Conservation (phyloP, 78 protist species). For the Anaeramoeba flamelloides region DNA sequence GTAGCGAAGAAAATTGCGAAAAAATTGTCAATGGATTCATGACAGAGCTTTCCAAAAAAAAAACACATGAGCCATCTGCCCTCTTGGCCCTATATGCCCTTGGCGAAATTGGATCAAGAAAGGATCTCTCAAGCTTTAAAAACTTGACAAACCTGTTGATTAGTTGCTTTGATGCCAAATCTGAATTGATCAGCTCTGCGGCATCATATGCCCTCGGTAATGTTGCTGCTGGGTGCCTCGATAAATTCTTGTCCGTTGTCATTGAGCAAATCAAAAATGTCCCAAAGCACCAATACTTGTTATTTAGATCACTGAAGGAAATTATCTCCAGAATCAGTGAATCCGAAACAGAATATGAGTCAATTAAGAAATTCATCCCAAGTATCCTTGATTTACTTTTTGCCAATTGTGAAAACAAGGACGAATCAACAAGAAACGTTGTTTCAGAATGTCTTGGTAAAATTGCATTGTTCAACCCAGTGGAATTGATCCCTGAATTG, state of each 20-base stretch:
- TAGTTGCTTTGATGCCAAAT: slow-evolving; percentile 20
- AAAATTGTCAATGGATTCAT: background rate
- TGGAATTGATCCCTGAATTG: slow-evolving; percentile 34
- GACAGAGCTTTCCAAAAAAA: too few species aligned
- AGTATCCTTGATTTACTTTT: slow-evolving; percentile 31
- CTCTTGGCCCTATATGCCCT: slow-evolving; percentile 46
- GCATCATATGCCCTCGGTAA: slow-evolving; percentile 50
- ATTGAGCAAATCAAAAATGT: slow-evolving; percentile 31
- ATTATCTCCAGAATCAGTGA: slow-evolving; percentile 11
- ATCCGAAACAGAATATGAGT: too few species aligned
- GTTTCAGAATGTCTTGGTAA: slow-evolving; percentile 79
- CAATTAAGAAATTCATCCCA: slow-evolving; percentile 14
- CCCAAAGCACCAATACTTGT: slow-evolving; percentile 56
- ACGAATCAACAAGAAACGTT: slow-evolving; percentile 73
- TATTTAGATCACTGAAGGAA: slow-evolving; percentile 62
- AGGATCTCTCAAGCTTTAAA: slow-evolving; percentile 38
- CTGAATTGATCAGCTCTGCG: slow-evolving; percentile 61
- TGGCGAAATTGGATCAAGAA: slow-evolving; percentile 64
- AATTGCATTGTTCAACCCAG: slow-evolving; percentile 45
- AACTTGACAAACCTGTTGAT: slow-evolving; percentile 22
- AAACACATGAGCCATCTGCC: background rate
- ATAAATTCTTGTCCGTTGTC: slow-evolving; percentile 35
- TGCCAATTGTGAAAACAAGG: slow-evolving; percentile 38
- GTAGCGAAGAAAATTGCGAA: background rate
- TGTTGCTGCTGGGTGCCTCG: slow-evolving; percentile 42